Percentiles rank a stretch among this genome's conserved stretches.
Evolutionary conservation across 2,329 filamentous ascomycete genomes (phyloP).

Genomic region (Pyrenochaeta sp.): DNA sequence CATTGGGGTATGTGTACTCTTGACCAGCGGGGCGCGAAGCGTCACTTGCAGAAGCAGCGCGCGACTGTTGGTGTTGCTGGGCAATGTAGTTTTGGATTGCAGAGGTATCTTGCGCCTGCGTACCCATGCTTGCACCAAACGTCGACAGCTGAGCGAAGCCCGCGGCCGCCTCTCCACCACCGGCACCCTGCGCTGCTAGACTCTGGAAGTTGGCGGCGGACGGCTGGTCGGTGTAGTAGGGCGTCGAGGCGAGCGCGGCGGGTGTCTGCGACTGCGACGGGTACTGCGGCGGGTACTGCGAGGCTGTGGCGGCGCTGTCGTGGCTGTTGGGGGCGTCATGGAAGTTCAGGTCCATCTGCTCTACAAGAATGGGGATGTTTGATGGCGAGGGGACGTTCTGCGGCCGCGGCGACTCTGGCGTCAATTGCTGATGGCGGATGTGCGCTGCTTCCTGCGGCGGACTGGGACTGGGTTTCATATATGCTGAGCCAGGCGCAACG

Average conservation of each 20-base stretch:
- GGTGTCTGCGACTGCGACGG: constrained; percentile 42
- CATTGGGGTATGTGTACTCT: constrained; percentile 45
- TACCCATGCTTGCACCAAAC: constrained; percentile 35
- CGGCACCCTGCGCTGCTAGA: constrained; percentile 32
- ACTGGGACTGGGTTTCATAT: constrained; percentile 63
- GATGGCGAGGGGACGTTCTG: constrained; percentile 72
- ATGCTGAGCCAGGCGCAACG: constrained; percentile 42
- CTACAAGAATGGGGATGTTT: constrained; percentile 72
- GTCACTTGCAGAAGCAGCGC: constrained; percentile 45
- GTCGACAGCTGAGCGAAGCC: constrained; percentile 33
- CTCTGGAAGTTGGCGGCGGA: constrained; percentile 25
- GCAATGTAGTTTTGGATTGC: constrained; percentile 48
- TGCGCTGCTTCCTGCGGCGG: constrained; percentile 64
- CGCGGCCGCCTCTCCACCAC: constrained; percentile 27
- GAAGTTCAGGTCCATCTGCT: constrained; percentile 75
- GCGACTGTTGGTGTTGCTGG: constrained; percentile 39
- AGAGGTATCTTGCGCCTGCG: constrained; percentile 46
- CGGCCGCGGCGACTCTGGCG: constrained; percentile 75
- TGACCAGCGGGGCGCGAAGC: constrained; percentile 37
- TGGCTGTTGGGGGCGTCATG: constrained; percentile 70
- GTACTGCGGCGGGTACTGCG: constrained; percentile 44
- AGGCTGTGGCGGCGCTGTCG: constrained; percentile 34
- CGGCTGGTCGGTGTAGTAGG: constrained; percentile 41
- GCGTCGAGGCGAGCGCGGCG: constrained; percentile 37
- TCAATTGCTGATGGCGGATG: constrained; percentile 70